Conservation (phyloP, 805 yeast species). For the Debaryomyces maramus region DNA sequence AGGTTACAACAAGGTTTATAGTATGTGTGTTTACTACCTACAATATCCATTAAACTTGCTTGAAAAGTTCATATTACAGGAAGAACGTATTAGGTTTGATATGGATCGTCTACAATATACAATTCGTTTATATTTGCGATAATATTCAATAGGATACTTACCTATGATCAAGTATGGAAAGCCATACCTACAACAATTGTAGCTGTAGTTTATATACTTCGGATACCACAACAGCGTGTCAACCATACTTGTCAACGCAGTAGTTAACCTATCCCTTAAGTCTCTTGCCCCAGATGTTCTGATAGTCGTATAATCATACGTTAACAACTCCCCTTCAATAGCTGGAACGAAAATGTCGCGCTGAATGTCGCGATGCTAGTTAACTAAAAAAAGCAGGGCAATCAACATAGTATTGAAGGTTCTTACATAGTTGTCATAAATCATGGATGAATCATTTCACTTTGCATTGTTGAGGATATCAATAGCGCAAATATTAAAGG, state of each 20-base stretch:
- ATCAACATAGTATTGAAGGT: neutral
- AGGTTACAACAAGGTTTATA: constrained; percentile 47
- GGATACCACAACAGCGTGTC: too few relatives aligned
- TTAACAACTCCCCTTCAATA: too few relatives aligned
- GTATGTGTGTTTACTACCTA: neutral
- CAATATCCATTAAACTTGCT: too few relatives aligned
- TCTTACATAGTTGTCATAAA: neutral
- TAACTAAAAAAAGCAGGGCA: neutral
- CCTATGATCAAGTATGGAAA: too few relatives aligned
- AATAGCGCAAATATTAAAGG: constrained; percentile 60
- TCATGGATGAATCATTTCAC: constrained; percentile 41
- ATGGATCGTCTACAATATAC: neutral
- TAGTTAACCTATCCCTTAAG: too few relatives aligned
- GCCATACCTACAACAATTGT: too few relatives aligned
- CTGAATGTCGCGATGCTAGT: neutral
- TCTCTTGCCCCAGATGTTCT: too few relatives aligned
- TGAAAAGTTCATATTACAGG: too few relatives aligned
- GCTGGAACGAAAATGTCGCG: neutral
- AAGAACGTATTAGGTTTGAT: neutral
- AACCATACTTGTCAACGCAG: too few relatives aligned
- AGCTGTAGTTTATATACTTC: too few relatives aligned
- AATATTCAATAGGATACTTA: too few relatives aligned
- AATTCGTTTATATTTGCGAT: neutral
- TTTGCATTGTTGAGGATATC: constrained; percentile 40
- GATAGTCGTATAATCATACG: too few relatives aligned